Conservation (phyloP, 208 protist genomes). For the Leishmania mexicana region DNA sequence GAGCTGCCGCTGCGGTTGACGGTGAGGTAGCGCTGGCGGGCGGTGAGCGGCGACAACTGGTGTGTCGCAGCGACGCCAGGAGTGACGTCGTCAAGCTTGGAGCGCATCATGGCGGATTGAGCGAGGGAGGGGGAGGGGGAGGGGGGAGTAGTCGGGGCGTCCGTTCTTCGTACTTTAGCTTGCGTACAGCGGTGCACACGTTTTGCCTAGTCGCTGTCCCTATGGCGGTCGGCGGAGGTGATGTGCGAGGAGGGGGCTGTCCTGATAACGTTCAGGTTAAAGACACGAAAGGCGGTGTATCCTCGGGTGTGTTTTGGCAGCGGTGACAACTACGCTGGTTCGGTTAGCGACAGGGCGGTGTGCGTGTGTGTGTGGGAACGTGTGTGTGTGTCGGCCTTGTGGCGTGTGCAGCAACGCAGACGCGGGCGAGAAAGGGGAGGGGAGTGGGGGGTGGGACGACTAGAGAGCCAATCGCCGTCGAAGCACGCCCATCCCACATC, state of each 20-base stretch:
- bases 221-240: background rate
- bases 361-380: background rate
- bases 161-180: background rate
- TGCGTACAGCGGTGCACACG: background rate
- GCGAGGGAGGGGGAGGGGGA: background rate
- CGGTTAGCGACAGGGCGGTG: background rate
- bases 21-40: slow-evolving; percentile 29
- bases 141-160: background rate
- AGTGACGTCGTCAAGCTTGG: slow-evolving; percentile 5
- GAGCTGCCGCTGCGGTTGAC: slow-evolving; percentile 30
- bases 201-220: background rate
- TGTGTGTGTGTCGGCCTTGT: no score
- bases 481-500: background rate
- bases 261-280: background rate
- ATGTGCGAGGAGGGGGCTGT: background rate
- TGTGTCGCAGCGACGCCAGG: background rate
- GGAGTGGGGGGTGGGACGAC: background rate
- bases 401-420: no score
- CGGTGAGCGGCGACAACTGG: background rate
- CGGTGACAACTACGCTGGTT: background rate
- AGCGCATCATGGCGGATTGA: slow-evolving; percentile 8
- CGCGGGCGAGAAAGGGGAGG: background rate
- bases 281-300: background rate
- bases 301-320: background rate
- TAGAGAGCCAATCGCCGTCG: background rate